Evolutionary conservation across 805 yeast species (phyloP).

Genomic region (Danielia reshetovae): DNA sequence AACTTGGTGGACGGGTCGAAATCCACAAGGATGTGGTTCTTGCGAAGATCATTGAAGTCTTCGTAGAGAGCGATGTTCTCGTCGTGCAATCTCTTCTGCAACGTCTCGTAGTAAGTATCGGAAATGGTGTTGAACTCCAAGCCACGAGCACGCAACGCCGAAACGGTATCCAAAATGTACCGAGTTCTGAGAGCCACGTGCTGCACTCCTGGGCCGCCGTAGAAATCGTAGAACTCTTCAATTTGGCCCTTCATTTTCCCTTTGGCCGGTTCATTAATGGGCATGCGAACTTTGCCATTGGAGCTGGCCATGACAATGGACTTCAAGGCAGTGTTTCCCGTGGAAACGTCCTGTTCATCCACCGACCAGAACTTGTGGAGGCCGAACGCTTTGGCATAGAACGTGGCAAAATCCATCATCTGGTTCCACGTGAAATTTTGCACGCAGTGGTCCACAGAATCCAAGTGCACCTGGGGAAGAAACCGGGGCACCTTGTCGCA

Average conservation of each 20-base stretch:
- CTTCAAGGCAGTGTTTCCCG: conserved; percentile 63
- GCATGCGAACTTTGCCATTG: conserved; percentile 67
- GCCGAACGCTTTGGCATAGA: conserved; percentile 62
- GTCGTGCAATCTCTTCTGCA: conserved; percentile 41
- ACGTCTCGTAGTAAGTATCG: conserved; percentile 48
- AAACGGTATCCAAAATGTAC: conserved; percentile 57
- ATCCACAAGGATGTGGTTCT: conserved; percentile 65
- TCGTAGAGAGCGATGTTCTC: conserved; percentile 50
- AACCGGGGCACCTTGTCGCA: background rate
- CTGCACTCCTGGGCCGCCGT: conserved; percentile 82
- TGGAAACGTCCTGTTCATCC: conserved; percentile 70
- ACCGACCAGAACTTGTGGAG: conserved; percentile 83
- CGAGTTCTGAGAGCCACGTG: conserved; percentile 70
- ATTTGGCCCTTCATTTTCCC: conserved; percentile 69
- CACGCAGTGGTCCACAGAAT: conserved; percentile 71
- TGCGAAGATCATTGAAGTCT: conserved; percentile 44
- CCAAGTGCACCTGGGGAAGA: conserved; percentile 30
- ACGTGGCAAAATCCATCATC: conserved; percentile 54
- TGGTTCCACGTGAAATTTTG: conserved; percentile 72
- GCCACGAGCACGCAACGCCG: conserved; percentile 55
- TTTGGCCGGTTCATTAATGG: conserved; percentile 79
- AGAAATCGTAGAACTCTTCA: conserved; percentile 72
- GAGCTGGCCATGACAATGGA: conserved; percentile 75
- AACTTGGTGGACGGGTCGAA: conserved; percentile 53
- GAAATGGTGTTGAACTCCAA: conserved; percentile 66